Percentiles rank a stretch among this genome's conserved stretches.
Conservation (phyloP, 768 basidiomycete genomes). For the Suillus hirtellus region DNA sequence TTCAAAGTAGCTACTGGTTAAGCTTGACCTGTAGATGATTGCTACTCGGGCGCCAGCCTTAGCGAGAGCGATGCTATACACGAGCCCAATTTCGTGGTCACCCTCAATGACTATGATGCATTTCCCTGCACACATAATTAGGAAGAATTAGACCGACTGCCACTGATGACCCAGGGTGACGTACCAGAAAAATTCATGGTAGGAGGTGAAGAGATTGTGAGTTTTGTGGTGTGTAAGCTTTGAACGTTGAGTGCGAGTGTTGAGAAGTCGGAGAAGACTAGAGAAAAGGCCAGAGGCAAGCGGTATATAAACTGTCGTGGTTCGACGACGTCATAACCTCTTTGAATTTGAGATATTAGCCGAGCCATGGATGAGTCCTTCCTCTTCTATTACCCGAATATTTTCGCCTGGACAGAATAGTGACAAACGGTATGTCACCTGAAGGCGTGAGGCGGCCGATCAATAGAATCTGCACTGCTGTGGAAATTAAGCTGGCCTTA, state of each 20-base stretch:
- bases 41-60: slow-evolving; percentile 58
- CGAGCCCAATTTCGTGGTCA: slow-evolving; percentile 60
- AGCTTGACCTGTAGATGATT: slow-evolving; percentile 54
- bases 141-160: neutral
- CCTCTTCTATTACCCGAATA: too few relatives aligned
- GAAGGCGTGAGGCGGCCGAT: neutral
- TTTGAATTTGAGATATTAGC: slow-evolving; percentile 3
- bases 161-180: neutral
- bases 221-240: neutral
- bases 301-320: neutral
- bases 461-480: neutral
- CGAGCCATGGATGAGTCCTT: neutral
- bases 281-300: neutral
- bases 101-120: slow-evolving; percentile 62
- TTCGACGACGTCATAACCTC: neutral
- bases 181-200: neutral
- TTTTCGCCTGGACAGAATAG: too few relatives aligned
- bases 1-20: neutral
- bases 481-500: neutral
- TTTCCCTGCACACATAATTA: slow-evolving; percentile 32
- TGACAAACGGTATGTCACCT: neutral
- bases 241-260: neutral
- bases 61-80: slow-evolving; percentile 53
- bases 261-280: neutral
- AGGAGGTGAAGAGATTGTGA: neutral